These are phyloP conservation scores for Piper betle DNA, from an alignment of 164 flowering plant species.

Conservation along the genomic window DNA sequence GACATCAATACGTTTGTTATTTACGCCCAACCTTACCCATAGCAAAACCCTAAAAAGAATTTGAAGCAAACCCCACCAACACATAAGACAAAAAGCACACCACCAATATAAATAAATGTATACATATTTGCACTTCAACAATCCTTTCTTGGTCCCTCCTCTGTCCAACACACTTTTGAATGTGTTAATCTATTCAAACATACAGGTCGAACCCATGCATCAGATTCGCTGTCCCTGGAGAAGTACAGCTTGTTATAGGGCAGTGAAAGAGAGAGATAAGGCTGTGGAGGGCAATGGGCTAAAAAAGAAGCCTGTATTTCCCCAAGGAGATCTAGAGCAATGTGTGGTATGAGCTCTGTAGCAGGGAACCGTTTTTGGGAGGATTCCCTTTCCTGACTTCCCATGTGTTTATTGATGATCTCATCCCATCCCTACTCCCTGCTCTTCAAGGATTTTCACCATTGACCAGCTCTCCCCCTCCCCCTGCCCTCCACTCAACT, in stretches of 20 bases:
- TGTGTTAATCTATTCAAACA: slow-evolving; percentile 20
- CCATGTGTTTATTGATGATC: background rate
- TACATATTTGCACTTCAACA: slow-evolving; percentile 12
- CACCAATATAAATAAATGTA: background rate
- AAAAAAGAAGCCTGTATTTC: background rate
- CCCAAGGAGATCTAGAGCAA: background rate
- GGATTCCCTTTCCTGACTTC: background rate
- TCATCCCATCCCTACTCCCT: background rate
- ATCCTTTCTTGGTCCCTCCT: slow-evolving; percentile 20
- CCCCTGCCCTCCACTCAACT: no score
- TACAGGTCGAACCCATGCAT: slow-evolving; percentile 41
- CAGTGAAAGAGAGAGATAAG: slow-evolving; percentile 3
- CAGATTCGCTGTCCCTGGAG: slow-evolving; percentile 28
- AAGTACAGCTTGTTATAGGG: slow-evolving; percentile 18
- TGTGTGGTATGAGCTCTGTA: background rate
- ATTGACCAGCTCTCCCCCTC: no score
- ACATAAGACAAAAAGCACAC: slow-evolving; percentile 30
- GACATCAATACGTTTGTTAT: no score
- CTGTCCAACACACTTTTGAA: slow-evolving; percentile 16
- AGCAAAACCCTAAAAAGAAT: background rate
- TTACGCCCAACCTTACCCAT: no score
- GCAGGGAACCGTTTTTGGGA: background rate
- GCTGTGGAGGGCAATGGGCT: slow-evolving; percentile 2
- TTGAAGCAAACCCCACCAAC: slow-evolving; percentile 10
- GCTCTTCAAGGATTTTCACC: background rate